These are phyloP conservation scores for Blastobotrys raffinosifermentans DNA, from an alignment of 1,139 yeast genomes.

Conservation along the genomic window DNA sequence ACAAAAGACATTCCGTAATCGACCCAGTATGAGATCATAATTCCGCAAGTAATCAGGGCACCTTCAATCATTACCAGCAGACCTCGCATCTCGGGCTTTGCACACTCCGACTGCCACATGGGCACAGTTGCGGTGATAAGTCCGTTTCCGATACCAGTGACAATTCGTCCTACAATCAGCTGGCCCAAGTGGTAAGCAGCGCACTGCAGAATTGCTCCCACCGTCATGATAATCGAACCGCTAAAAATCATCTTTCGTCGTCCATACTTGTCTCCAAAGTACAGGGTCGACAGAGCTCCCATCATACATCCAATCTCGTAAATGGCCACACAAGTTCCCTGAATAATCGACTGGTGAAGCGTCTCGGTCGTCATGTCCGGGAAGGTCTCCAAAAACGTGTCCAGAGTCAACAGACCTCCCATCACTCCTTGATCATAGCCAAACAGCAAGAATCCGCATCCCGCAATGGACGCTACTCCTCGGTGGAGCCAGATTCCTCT, in stretches of 20 bases:
- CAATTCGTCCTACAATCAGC: slow-evolving; percentile 50
- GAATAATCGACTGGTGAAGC: slow-evolving; percentile 18
- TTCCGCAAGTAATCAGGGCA: slow-evolving; percentile 61
- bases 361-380: slow-evolving; percentile 31
- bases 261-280: slow-evolving; percentile 58
- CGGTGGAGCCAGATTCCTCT: slow-evolving; percentile 40
- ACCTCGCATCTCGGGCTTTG: slow-evolving; percentile 50
- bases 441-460: slow-evolving; percentile 61
- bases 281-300: slow-evolving; percentile 59
- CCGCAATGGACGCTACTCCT: slow-evolving; percentile 52
- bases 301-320: slow-evolving; percentile 74
- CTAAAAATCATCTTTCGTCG: slow-evolving; percentile 57
- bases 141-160: slow-evolving; percentile 54
- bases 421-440: slow-evolving; percentile 78
- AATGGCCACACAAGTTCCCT: slow-evolving; percentile 40
- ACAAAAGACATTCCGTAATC: slow-evolving; percentile 50
- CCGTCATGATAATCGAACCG: slow-evolving; percentile 53
- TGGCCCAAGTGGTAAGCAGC: slow-evolving; percentile 26
- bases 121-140: slow-evolving; percentile 55
- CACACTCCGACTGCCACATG: slow-evolving; percentile 51
- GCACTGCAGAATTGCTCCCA: slow-evolving; percentile 60
- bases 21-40: slow-evolving; percentile 71
- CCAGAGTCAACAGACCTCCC: slow-evolving; percentile 42
- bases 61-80: slow-evolving; percentile 47
- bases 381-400: slow-evolving; percentile 37